Base-by-base conservation (phyloP, 176 grass and related monocot genomes). In the Oryza meridionalis region DNA sequence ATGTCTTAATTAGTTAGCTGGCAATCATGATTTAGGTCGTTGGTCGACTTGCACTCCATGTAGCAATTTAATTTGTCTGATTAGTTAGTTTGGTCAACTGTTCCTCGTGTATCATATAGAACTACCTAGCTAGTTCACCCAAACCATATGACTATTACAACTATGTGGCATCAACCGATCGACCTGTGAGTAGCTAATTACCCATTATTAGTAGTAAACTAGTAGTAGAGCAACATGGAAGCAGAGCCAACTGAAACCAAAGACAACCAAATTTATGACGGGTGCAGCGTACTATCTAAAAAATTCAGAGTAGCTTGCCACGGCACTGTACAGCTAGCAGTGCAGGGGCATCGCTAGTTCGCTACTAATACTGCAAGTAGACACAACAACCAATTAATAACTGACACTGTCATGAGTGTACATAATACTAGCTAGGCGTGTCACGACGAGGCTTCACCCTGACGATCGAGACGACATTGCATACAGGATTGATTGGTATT, bases 401-500 rank as follows among this genome's bases (percentile, higher is more conserved):
- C 51, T 21, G 51, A 58, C 9, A 24, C 58, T 3, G 58, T 62
- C 58, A 24, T 3, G 4, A 62, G 58, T 24, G 19, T 24, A 24
- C 21, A 58, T 24, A 24, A 0, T 19, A 53, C 49, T 61, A 24
- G 58, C 58, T 62, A 24, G n/a, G 58, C 11, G 58, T 24, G 9
- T 22, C 58, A 62, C 58, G 58, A 62, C 22, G 58, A 10, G 8
- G 7, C 58, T 24, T 62, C 58, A 62, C 58, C 9, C 55, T 61
- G 55, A 55, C 15, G 19, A n/a, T n/a, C 9, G 42, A 43, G 42
- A 43, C 9, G 17, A 58, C 17, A 5, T 58, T 58, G 53, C 53
- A 62, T 62, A 62, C 58, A 62, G 8, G 58, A 62, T 62, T 24
- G 58, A 62, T 62, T 62, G 58, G 58, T 62, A 62, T 62, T 62